A percentile compares a stretch with the other conserved stretches of the same genome.
These are phyloP conservation scores for Zasmidium citrigriseum DNA, from an alignment of 2,329 filamentous ascomycete genomes.

Conservation along the genomic window DNA sequence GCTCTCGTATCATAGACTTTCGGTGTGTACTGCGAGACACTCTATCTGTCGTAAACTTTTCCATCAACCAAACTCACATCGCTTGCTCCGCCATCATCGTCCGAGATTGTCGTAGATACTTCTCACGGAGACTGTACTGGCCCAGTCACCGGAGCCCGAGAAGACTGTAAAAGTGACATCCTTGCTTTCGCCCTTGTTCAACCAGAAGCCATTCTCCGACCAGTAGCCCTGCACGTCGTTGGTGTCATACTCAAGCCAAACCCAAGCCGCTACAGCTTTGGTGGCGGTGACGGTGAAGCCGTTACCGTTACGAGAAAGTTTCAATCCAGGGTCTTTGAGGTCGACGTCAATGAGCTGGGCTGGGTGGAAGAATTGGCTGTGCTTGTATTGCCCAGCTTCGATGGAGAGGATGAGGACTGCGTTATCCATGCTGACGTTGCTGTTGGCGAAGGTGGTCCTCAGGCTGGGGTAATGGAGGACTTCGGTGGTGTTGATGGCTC, in stretches of 20 bases:
- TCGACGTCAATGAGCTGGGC: constrained; percentile 46
- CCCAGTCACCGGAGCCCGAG: constrained; percentile 45
- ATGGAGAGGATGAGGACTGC: constrained; percentile 44
- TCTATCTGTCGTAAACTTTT: neutral
- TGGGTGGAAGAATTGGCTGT: constrained; percentile 53
- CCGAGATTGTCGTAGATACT: constrained; percentile 53
- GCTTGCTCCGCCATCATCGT: neutral
- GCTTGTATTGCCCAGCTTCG: constrained; percentile 43
- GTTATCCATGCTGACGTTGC: constrained; percentile 31
- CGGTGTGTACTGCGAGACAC: no score
- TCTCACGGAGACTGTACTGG: constrained; percentile 47
- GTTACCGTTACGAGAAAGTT: constrained; percentile 31
- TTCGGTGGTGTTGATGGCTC: constrained; percentile 53
- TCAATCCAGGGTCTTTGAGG: constrained; percentile 51
- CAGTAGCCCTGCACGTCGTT: constrained; percentile 50
- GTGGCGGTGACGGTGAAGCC: constrained; percentile 51
- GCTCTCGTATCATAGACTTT: neutral
- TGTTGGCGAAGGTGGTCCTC: constrained; percentile 35
- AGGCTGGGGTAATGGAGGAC: constrained; percentile 40
- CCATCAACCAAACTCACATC: neutral
- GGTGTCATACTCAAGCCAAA: constrained; percentile 55
- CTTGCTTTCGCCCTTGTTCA: constrained; percentile 48
- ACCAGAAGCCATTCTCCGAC: constrained; percentile 53
- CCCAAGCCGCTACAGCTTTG: constrained; percentile 52
- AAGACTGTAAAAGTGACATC: constrained; percentile 48